These are phyloP conservation scores for Fallopia convolvulus DNA, from an alignment of 148 eudicot genomes.

Conservation along the genomic window DNA sequence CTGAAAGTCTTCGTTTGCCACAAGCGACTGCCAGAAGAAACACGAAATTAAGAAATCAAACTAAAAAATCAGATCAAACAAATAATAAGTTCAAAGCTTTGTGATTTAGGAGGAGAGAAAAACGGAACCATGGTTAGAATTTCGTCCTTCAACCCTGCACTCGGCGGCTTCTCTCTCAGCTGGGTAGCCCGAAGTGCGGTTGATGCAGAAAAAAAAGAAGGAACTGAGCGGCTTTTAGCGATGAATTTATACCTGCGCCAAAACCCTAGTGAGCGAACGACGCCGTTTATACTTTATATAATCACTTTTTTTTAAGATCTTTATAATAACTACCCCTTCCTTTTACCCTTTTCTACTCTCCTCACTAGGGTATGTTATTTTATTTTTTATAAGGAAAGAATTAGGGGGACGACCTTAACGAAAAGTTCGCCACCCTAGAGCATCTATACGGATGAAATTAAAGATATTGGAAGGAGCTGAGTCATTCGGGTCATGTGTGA, in stretches of 20 bases:
- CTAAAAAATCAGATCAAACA: background rate
- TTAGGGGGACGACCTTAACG: too few species aligned
- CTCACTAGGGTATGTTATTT: background rate
- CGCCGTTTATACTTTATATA: background rate
- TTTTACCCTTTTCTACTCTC: background rate
- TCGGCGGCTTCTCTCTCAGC: constrained; percentile 4
- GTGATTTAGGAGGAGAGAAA: background rate
- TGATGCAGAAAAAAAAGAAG: background rate
- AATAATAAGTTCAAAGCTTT: background rate
- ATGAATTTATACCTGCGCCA: background rate
- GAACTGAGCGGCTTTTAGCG: background rate
- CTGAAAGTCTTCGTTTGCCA: constrained; percentile 84
- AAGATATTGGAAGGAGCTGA: too few species aligned
- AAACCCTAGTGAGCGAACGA: constrained; percentile 10
- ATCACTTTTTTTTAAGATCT: too few species aligned
- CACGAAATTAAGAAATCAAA: background rate
- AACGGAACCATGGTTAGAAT: background rate
- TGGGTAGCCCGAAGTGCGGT: background rate
- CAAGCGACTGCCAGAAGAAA: constrained; percentile 41
- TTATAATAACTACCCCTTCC: background rate
- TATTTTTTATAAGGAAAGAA: too few species aligned
- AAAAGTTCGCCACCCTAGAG: too few species aligned
- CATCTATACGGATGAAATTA: too few species aligned
- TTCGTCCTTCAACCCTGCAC: background rate
- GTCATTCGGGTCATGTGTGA: too few species aligned